Evolutionary conservation across 805 yeast genomes (phyloP), one percentile per base, ranked within the genome.

Genomic region (Ogataea nonfermentans): DNA sequence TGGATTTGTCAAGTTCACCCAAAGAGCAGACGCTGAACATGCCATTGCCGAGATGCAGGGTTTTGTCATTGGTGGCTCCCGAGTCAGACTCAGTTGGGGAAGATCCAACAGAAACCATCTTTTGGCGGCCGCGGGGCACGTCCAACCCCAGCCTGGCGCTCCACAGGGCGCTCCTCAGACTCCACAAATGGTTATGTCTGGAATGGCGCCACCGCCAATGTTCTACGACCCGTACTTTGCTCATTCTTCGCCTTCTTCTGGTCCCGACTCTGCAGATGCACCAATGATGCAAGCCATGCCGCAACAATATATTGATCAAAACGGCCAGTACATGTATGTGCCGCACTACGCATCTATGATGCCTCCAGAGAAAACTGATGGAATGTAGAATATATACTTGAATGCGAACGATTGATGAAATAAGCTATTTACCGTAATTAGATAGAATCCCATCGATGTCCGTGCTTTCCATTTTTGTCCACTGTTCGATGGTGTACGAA

Each of bases 31-130:
- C 51, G 93, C 93, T 1, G 87, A 83, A 59, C 79, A 77, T 28
- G 88, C 95, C 6, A 82, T 84, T 39, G 74, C 78, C 28, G 81
- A 82, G 3, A 78, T 84, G 84, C 88, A 84, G 60, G 95, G 95
- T 2, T 84, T 78, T 55, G 68, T 78, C 16, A 77, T 84, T 44
- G 83, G 81, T n/a, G 90, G 89, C 3, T 74, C 79, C 37, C 70
- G 90, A 44, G 79, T 84, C 16, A 65, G 90, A 47, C 63, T 84
- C 35, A 76, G 86, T 35, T 84, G 93, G 93, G 91, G 91, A 32
- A 70, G 84, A 52, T 71, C 71, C 6, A 56, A 48, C 38, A 47
- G 56, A 35, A 48, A 47, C 30, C 54, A 46, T 36, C 41, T 53
- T 31, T 32, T 48, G 44, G 44, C 47, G 15, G 51, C 48, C 17